Evolutionary conservation across 1,284 basidiomycete genomes (phyloP).

Genomic region (Sparassis latifolia): DNA sequence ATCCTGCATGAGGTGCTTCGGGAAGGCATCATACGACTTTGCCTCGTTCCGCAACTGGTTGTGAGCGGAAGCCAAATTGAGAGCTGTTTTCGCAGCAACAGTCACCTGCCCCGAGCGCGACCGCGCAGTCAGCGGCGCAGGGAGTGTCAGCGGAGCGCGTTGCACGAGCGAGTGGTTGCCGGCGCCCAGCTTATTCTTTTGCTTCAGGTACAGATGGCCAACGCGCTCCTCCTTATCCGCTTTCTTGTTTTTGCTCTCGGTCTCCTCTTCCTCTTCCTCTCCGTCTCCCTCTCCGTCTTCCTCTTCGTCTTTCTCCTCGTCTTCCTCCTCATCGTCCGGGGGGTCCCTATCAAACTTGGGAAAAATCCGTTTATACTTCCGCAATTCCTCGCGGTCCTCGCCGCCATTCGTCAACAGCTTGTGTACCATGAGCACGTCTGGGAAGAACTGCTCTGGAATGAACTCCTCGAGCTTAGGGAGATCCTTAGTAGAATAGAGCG

Average conservation of each 20-base stretch:
- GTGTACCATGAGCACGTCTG: slow-evolving; percentile 27
- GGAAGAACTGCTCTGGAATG: slow-evolving; percentile 26
- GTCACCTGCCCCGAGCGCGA: slow-evolving; percentile 20
- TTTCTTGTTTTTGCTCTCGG: too few relatives aligned
- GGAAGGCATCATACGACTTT: slow-evolving; percentile 36
- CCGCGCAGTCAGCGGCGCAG: slow-evolving; percentile 21
- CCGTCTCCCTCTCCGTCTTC: too few relatives aligned
- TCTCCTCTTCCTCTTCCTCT: too few relatives aligned
- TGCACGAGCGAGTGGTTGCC: slow-evolving; percentile 31
- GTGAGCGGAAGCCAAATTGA: slow-evolving; percentile 13
- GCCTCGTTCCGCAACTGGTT: slow-evolving; percentile 33
- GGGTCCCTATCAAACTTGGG: slow-evolving; percentile 8
- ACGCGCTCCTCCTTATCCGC: slow-evolving; percentile 6
- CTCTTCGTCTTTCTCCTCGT: too few relatives aligned
- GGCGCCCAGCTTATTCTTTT: slow-evolving; percentile 24
- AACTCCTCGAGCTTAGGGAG: slow-evolving; percentile 27
- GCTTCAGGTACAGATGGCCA: slow-evolving; percentile 20
- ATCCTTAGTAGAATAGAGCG: not conserved
- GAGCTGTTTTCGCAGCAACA: slow-evolving; percentile 30
- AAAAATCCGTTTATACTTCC: slow-evolving; percentile 19
- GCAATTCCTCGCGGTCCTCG: not conserved
- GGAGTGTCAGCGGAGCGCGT: slow-evolving; percentile 26
- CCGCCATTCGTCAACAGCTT: slow-evolving; percentile 8
- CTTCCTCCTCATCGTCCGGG: not conserved
- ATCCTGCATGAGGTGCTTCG: slow-evolving; percentile 38